Evolutionary conservation across 768 basidiomycete species (phyloP), one percentile per base, ranked within the genome.

Genomic region (Macrolepiota albuminosa): DNA sequence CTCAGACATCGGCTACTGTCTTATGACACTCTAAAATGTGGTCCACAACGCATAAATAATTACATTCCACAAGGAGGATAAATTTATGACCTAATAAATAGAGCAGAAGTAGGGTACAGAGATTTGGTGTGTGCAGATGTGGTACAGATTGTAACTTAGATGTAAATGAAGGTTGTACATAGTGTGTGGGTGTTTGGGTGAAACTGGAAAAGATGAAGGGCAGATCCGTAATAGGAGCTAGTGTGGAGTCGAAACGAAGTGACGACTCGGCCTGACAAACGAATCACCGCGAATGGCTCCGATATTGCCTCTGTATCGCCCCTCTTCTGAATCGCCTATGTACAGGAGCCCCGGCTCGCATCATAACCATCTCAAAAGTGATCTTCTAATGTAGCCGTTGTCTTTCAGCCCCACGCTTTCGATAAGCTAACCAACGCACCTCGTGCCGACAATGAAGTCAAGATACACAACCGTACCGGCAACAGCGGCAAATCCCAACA

Each of bases 401-500:
- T 31, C 29, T 42, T 9, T 60, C 46, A 60, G 56, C 46, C 39
- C 39, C 34, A 46, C 26, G 5, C 5, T 18, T 33, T 1, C 10
- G 16, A 49, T 2, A 24, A 16, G 33, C 34, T 24, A 39, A 31
- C 10, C n/a, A 48, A 48, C 60, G 24, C 37, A 54, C 63, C 54
- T 52, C 31, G 53, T 42, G 5, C 40, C 46, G 16, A 13, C 39
- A 8, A 39, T 11, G 4, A 51, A 48, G 7, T 55, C 46, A 36
- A 56, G 24, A 34, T 56, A 61, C 6, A 57, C 60, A 39, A 51
- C 39, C 13, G 55, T 40, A 3, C 57, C 57, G 7, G 37, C 57
- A 14, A 56, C 39, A 5, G 54, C 57, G 1, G 37, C 47, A 36
- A 64, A 49, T 24, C 63, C 60, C 21, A 64, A 50, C 2, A 58